phyloP scores from a whole-genome alignment of 768 basidiomycete genomes.

The Baorangia bicolor region DNA sequence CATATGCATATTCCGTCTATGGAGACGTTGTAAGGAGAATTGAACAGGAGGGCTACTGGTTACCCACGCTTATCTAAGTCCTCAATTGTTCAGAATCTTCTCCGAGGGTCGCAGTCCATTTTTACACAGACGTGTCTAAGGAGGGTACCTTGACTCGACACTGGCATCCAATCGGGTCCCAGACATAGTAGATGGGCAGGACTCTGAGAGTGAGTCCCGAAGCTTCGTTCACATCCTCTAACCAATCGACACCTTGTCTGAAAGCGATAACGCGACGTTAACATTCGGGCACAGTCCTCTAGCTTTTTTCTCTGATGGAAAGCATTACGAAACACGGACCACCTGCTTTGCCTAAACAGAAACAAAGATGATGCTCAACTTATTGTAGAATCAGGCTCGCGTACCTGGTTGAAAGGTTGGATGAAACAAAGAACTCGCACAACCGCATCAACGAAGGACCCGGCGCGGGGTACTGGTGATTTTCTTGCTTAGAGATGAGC shows the following conservation, averaged over 20 bases:
- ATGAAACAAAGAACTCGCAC: not conserved
- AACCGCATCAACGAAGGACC: not conserved
- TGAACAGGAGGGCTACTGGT: constrained; percentile 15
- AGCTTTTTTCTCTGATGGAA: not conserved
- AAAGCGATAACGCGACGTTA: too few species aligned
- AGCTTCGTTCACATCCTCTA: not conserved
- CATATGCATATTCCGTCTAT: constrained; percentile 1
- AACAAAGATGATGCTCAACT: not conserved
- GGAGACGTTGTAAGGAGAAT: constrained; percentile 3
- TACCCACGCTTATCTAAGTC: not conserved
- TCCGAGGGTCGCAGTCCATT: not conserved
- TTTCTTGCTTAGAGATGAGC: not conserved
- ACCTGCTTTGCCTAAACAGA: not conserved
- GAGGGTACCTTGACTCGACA: too few species aligned
- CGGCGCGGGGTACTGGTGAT: not conserved
- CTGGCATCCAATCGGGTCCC: not conserved
- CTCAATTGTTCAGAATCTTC: not conserved
- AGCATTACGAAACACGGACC: not conserved
- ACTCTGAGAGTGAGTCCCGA: too few species aligned
- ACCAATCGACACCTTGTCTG: not conserved
- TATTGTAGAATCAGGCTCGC: not conserved
- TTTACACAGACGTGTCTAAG: not conserved
- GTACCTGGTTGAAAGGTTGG: not conserved
- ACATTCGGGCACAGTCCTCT: not conserved
- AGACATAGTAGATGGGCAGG: too few species aligned